These are phyloP conservation scores for Malus domestica DNA, from an alignment of 306 rosid genomes.

Conservation along the genomic window ASM211411v1 NC_041802.1:329001-329500, in stretches of 20 bases:
- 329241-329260: conserved; percentile 43
- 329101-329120: conserved; percentile 61
- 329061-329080: conserved; percentile 29
- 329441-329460: not conserved
- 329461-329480: not conserved
- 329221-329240: conserved; percentile 33
- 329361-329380: conserved; percentile 56
- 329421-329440: not conserved
- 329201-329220: conserved; percentile 31
- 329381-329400: conserved; percentile 9
- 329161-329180: conserved; percentile 45
- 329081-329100: conserved; percentile 77
- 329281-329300: conserved; percentile 77
- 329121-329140: conserved; percentile 81
- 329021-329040: conserved; percentile 41
- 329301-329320: conserved; percentile 59
- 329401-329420: not conserved
- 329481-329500: not conserved
- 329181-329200: conserved; percentile 45
- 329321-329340: conserved; percentile 51
- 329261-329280: conserved; percentile 65
- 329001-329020: conserved; percentile 80
- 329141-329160: conserved; percentile 74
- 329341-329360: conserved; percentile 71
- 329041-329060: conserved; percentile 23